Base-by-base conservation (phyloP, 2,329 filamentous ascomycete species). In the Capronia epimyces region DNA sequence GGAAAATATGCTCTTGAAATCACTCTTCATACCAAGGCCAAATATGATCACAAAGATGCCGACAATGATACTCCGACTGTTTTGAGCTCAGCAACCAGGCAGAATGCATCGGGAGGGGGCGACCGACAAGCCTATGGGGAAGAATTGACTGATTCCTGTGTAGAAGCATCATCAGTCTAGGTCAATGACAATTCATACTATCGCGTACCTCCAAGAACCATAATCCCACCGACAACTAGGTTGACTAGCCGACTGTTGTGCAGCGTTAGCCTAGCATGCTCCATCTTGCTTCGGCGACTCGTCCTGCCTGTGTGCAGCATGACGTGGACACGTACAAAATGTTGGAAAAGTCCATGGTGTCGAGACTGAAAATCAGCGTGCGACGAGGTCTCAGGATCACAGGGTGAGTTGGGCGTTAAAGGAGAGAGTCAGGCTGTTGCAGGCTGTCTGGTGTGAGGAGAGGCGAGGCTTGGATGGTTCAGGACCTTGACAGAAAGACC, bases 11-110 rank as follows among this genome's bases (percentile, higher is more conserved):
- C 15, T 45, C 12, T 39, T 22, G 25, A 43, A 24, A 8, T 9
- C 24, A 8, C 15, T 45, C 6, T 31, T 15, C 83, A 65, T 78
- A 89, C 86, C 80, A 55, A 89, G 77, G 68, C 93, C 93, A 66
- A 98, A 98, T 59, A 95, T 71, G 59, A 96, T 88, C 63, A 95
- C 82, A 70, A 97, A 98, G 62, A 81, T 74, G 50, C 89, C 90
- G 57, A 95, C 75, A 61, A 98, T 82, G 64, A 93, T 78, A 60
- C 78, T 74, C 66, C 86, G 81, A 62, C 84, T 87, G 64, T 57
- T 54, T 29, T 46, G 43, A 27, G 12, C 42, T 58, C 42, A 61
- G 56, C 39, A 36, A 48, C 40, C 25, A 45, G 25, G n/a, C 36
- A 29, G 22, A 24, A 42, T 21, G 34, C 45, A 32, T 36, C 37